Base-by-base conservation (phyloP, 306 rosid genomes). In the Inga laurina region DNA sequence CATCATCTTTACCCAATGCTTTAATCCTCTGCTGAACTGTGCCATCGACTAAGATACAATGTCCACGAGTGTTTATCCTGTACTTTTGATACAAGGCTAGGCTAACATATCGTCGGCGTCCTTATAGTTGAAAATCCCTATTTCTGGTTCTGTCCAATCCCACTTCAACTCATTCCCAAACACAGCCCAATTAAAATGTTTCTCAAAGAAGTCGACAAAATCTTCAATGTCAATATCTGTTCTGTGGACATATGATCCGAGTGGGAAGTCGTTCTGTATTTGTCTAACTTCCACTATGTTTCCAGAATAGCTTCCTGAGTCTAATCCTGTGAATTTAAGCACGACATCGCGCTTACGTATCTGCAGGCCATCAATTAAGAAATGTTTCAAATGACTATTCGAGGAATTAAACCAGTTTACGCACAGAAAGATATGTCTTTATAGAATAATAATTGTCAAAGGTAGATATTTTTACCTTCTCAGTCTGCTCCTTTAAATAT, bases 131-230 rank as follows among this genome's bases (percentile, higher is more conserved):
- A 97, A 79, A 3, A 82, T 94, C n/a, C 98, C 99, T 66, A 84
- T 83, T 14, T 94, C 97, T 34, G 97, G 79, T 75, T 97, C 99
- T 3, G 98, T 97, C 99, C 95, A 97, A 74, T 89, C 89, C 99
- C 97, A 97, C 86, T 97, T 97, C 87, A 97, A 82, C 86, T 94
- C 99, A 77, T 97, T 97, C 24, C 97, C 99, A 81, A 97, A 97
- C 69, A 90, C 97, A 19, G 97, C 97, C 99, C 99, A 97, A 87
- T 94, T 96, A 84, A 96, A 94, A 82, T 94, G 89, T 78, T 91
- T 90, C 81, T 84, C 75, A 14, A 94, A 91, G 83, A 97, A 97
- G 76, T 85, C 77, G 10, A 91, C 90, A 82, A 92, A 94, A 85
- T 97, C 99, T 87, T 97, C 97, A 9, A 94, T 92, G 90, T 97